Conservation (phyloP, 495 filamentous ascomycete species). For the Podospora comata region DNA sequence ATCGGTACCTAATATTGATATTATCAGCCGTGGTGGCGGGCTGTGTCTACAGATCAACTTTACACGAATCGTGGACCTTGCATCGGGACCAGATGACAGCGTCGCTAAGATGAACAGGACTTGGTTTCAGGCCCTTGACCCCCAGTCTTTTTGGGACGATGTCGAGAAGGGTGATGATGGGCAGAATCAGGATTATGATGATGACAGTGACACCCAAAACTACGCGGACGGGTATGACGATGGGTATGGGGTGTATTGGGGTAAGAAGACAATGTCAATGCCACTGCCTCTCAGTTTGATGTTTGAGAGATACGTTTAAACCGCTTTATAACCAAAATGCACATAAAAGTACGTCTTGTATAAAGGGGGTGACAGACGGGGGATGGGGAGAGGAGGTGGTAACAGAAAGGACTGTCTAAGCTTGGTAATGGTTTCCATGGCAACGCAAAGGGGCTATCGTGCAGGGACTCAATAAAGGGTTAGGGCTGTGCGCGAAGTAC, state of each 20-base stretch:
- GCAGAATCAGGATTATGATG: neutral
- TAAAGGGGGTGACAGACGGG: no score
- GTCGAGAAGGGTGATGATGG: neutral
- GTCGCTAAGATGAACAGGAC: neutral
- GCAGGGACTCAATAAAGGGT: no score
- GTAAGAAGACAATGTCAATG: neutral
- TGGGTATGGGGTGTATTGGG: neutral
- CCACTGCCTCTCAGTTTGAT: no score
- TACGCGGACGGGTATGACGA: neutral
- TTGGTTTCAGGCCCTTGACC: neutral
- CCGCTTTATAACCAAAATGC: no score
- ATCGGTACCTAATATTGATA: neutral
- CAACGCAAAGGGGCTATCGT: no score
- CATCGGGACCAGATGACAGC: neutral
- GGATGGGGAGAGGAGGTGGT: no score
- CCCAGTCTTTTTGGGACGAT: neutral
- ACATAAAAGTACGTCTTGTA: no score
- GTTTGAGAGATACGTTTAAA: no score
- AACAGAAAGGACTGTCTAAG: no score
- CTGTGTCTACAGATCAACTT: neutral
- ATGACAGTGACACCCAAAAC: neutral
- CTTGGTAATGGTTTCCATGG: no score
- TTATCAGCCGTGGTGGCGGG: neutral
- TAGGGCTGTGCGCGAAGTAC: no score
- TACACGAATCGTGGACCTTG: neutral